A percentile compares a stretch with the other conserved stretches of the same genome.
These are phyloP conservation scores for Aspergillus funiculosus DNA, from an alignment of 495 filamentous ascomycete genomes.

Conservation along the genomic window DNA sequence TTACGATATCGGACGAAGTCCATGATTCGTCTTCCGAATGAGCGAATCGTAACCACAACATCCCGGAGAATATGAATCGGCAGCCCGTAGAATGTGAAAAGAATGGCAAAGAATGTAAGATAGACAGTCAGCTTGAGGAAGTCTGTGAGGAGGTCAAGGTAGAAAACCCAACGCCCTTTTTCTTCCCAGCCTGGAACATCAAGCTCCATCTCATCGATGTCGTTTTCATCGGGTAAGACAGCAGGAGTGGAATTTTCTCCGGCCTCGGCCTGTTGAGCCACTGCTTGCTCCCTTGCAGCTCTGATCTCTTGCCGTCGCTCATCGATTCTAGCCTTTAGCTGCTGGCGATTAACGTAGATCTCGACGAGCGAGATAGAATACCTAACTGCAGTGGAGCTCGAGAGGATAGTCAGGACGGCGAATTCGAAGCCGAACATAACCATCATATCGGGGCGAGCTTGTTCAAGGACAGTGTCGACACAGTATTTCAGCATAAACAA, in stretches of 20 bases:
- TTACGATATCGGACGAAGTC: slow-evolving; percentile 85
- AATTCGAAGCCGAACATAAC: slow-evolving; percentile 99
- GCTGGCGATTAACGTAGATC: slow-evolving; percentile 63
- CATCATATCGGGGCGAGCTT: slow-evolving; percentile 95
- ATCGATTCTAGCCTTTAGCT: slow-evolving; percentile 58
- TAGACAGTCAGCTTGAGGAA: slow-evolving; percentile 88
- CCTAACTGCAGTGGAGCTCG: slow-evolving; percentile 67
- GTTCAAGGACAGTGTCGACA: slow-evolving; percentile 71
- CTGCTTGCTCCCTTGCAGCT: slow-evolving; percentile 52
- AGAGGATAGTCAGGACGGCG: slow-evolving; percentile 73
- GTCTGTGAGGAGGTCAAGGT: slow-evolving; percentile 82
- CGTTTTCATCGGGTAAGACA: slow-evolving; percentile 58
- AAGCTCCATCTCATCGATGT: slow-evolving; percentile 86
- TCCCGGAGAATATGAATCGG: slow-evolving; percentile 96
- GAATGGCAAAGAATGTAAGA: slow-evolving; percentile 83
- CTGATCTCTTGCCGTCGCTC: slow-evolving; percentile 62
- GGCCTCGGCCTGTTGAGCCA: slow-evolving; percentile 35
- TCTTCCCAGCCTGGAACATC: slow-evolving; percentile 96
- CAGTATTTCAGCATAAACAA: slow-evolving; percentile 72
- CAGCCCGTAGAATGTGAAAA: slow-evolving; percentile 87
- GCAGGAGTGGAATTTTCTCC: slow-evolving; percentile 27
- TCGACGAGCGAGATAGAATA: slow-evolving; percentile 80
- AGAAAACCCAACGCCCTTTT: slow-evolving; percentile 89
- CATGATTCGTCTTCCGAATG: slow-evolving; percentile 78
- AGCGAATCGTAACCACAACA: slow-evolving; percentile 85